Base-by-base conservation (phyloP, 768 basidiomycete genomes). In the Tricholoma saponaceum region DNA sequence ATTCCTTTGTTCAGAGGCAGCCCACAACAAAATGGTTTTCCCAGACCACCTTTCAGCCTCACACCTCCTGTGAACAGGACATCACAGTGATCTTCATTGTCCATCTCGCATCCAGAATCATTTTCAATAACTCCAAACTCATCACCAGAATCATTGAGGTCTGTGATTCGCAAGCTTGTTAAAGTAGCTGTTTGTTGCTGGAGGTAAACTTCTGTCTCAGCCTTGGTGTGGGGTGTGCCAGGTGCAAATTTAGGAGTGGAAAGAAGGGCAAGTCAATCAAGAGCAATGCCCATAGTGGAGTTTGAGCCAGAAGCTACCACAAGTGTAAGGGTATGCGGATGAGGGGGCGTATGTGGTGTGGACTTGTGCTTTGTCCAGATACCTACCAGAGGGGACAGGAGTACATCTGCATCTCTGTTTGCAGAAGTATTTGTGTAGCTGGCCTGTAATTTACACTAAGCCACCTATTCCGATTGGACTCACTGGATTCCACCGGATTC, bases 351-450 rank as follows among this genome's bases (percentile, higher is more conserved):
- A 61, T 70, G 78, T 52, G 72, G 72, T 49, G 74, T 76, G 5
- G 85, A 84, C 67, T 89, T 89, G 65, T 87, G 84, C 69, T 89
- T 89, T 1, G 80, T 83, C 39, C 86, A 85, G 2, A 79, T 72
- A 12, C 78, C 76, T 35, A 76, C 63, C 12, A 69, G 70, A 49
- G 72, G 64, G 49, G 70, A 60, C 35, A 57, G 51, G 5, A 61
- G 46, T 43, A 68, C 51, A 5, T 66, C 62, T 5, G 64, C 52
- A 20, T 71, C 65, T 4, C 62, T 57, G 47, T 60, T 43, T 25
- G 68, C 59, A 35, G 66, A 56, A 32, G 71, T 63, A 44, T 74
- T 74, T 37, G 74, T 58, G 41, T 72, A 68, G 56, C 70, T 72
- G 55, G 67, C 55, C n/a, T n/a, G n/a, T n/a, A n/a, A n/a, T n/a